Percentiles rank a stretch among this genome's conserved stretches.
phyloP scores from a whole-genome alignment of 2,329 filamentous ascomycete species.

The Ascochyta pisi region DNA sequence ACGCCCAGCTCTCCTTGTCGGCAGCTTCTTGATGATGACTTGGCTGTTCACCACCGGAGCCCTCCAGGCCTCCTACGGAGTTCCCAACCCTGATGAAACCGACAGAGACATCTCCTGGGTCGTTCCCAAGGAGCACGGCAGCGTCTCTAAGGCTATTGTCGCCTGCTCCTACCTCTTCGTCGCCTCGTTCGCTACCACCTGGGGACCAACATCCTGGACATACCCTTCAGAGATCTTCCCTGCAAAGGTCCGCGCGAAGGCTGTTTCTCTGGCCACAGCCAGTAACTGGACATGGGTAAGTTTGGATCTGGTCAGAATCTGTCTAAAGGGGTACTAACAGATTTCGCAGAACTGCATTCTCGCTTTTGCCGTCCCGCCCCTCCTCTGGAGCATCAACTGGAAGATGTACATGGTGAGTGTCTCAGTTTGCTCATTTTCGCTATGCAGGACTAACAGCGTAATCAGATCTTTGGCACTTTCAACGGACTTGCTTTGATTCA shows the following conservation, averaged over 20 bases:
- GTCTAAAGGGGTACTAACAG: constrained; percentile 38
- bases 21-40: constrained; percentile 65
- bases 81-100: constrained; percentile 40
- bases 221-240: constrained; percentile 52
- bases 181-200: constrained; percentile 53
- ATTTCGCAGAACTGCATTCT: constrained; percentile 47
- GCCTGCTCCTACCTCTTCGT: constrained; percentile 55
- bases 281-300: constrained; percentile 46
- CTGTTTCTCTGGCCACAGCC: constrained; percentile 49
- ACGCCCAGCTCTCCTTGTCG: constrained; percentile 62
- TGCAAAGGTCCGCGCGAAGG: constrained; percentile 51
- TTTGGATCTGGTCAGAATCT: constrained; percentile 30
- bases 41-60: constrained; percentile 67
- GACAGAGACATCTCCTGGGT: constrained; percentile 64
- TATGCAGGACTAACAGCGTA: not conserved
- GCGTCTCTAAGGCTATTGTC: constrained; percentile 62
- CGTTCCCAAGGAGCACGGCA: constrained; percentile 57
- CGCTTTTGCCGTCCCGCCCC: constrained; percentile 51
- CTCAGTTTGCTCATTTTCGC: not conserved
- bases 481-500: constrained; percentile 48
- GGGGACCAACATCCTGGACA: constrained; percentile 48
- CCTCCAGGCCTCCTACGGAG: constrained; percentile 65
- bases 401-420: constrained; percentile 49
- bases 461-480: constrained; percentile 46
- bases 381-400: constrained; percentile 51